These are phyloP conservation scores for Exophiala sp. DNA, from an alignment of 2,329 filamentous ascomycete species.

Conservation along the genomic window DNA sequence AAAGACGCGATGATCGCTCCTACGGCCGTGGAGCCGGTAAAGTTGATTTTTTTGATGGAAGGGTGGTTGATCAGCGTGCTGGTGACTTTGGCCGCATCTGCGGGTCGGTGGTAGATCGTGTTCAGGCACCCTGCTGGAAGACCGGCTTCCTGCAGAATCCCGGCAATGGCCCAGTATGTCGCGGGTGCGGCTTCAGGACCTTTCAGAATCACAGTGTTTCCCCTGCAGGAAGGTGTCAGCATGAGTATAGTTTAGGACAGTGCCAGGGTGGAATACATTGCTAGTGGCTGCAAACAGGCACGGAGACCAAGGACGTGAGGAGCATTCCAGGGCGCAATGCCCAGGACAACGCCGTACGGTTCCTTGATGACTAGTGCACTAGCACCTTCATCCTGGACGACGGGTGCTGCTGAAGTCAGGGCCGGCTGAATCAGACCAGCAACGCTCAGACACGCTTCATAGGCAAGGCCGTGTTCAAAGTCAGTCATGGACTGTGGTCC, in stretches of 20 bases:
- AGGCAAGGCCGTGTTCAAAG: slow-evolving; percentile 28
- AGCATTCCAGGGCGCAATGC: slow-evolving; percentile 74
- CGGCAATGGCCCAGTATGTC: slow-evolving; percentile 60
- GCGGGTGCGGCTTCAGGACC: slow-evolving; percentile 66
- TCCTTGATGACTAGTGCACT: slow-evolving; percentile 67
- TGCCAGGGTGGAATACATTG: slow-evolving; percentile 37
- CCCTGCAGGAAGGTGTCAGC: slow-evolving; percentile 50
- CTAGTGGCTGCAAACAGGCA: slow-evolving; percentile 59
- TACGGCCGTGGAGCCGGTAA: slow-evolving; percentile 71
- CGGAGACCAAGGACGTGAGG: slow-evolving; percentile 50
- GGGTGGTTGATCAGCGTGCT: slow-evolving; percentile 64
- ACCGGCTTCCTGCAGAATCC: slow-evolving; percentile 68
- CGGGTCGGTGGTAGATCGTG: slow-evolving; percentile 58
- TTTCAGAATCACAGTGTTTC: slow-evolving; percentile 74
- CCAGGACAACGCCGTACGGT: slow-evolving; percentile 74
- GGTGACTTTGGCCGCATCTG: slow-evolving; percentile 65
- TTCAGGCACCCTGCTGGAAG: slow-evolving; percentile 73
- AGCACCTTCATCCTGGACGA: slow-evolving; percentile 47
- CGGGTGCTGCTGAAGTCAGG: slow-evolving; percentile 47
- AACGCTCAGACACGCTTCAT: slow-evolving; percentile 19
- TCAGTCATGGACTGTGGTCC: slow-evolving; percentile 39
- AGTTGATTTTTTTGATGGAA: slow-evolving; percentile 69
- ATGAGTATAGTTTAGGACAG: neutral
- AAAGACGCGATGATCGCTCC: slow-evolving; percentile 68
- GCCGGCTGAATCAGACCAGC: slow-evolving; percentile 23